Base-by-base conservation (phyloP, 805 yeast genomes). In the Ogataea salicorniae region DNA sequence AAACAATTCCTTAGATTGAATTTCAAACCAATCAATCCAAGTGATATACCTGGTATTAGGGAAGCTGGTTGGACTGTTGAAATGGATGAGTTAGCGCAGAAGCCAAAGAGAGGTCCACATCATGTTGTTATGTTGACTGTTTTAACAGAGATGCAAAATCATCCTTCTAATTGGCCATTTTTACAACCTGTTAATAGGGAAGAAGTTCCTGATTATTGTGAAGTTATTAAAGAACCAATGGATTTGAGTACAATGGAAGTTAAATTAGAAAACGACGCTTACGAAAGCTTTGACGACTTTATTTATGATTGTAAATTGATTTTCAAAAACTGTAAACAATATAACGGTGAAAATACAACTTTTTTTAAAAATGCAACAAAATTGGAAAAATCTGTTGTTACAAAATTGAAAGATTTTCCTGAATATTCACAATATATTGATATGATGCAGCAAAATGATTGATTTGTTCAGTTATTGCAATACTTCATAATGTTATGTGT, bases 21-120 rank as follows among this genome's bases (percentile, higher is more conserved):
- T 39, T 73, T 69, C 46, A 74, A 69, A 60, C 79, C 77, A 42
- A 62, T 87, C n/a, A 90, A 89, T 59, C 96, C 98, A 6, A 72
- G 83, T 72, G 71, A 73, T 15, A 89, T 94, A 18, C 98, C 99
- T 0, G 99, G 99, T 0, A 73, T 94, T 43, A 75, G 79, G 54
- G 98, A 91, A 63, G 87, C 95, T 4, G 99, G 99, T 0, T 94
- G 99, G 99, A 87, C 95, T 33, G 94, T 92, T 35, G 99, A 92
- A 65, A 91, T 94, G 96, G 99, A 94, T 65, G 92, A 89, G 57
- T 71, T 94, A 49, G 98, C 98, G 0, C 92, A 95, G 60, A 80
- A 89, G 61, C 98, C 99, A 2, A 89, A 90, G 64, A 74, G 97
- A 47, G 88, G 95, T 2, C 96, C 97, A 9, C 97, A 94, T 69